Evolutionary conservation across 2,329 filamentous ascomycete genomes (phyloP).

Genomic region (Aspergillus chevalieri): DNA sequence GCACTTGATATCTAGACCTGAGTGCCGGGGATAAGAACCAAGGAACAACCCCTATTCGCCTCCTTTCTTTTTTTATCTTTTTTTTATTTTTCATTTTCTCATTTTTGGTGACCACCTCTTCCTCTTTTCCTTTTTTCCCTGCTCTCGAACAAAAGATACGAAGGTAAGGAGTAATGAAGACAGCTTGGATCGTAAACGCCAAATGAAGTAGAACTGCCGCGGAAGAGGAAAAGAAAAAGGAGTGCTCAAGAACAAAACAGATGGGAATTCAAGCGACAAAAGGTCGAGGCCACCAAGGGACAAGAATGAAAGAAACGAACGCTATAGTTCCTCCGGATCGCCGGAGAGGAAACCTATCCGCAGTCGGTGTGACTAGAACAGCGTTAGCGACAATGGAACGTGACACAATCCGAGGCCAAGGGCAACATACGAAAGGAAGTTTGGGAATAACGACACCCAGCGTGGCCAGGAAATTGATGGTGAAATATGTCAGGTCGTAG

Average conservation of each 20-base stretch:
- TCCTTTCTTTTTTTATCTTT: background rate
- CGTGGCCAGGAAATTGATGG: conserved; percentile 91
- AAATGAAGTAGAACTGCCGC: background rate
- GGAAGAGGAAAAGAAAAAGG: background rate
- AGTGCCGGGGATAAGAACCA: background rate
- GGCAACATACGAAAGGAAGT: conserved; percentile 73
- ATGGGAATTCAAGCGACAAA: conserved; percentile 1
- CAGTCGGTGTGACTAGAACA: conserved; percentile 66
- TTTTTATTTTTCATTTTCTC: background rate
- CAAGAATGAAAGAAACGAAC: conserved; percentile 8
- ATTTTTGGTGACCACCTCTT: background rate
- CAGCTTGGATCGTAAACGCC: background rate
- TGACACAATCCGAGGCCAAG: background rate
- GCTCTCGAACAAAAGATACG: background rate
- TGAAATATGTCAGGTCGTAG: conserved; percentile 94
- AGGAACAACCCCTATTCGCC: background rate
- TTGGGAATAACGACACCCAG: conserved; percentile 93
- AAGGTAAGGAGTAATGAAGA: background rate
- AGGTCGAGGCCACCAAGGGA: conserved; percentile 5
- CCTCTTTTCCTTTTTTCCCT: background rate
- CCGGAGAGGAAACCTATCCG: conserved; percentile 69
- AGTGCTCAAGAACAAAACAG: conserved; percentile 1
- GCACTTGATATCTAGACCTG: background rate
- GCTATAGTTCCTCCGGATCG: conserved; percentile 54
- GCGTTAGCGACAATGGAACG: conserved; percentile 20